Evolutionary conservation across 768 basidiomycete genomes (phyloP).

Genomic region (Panaeolus papilionaceus): DNA sequence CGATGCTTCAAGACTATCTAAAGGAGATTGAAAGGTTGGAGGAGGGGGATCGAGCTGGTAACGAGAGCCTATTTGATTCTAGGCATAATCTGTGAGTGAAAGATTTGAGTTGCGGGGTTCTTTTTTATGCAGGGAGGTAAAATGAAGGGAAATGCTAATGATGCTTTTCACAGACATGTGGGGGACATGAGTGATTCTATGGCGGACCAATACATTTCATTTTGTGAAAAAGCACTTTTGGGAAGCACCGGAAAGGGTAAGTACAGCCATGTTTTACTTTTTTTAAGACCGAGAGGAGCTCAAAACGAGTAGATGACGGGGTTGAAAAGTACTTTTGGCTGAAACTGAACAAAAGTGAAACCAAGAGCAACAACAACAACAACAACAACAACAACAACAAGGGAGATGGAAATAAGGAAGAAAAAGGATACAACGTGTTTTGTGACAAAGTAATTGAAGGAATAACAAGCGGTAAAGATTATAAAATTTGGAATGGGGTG

Average conservation of each 20-base stretch:
- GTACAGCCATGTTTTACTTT: conserved; percentile 8
- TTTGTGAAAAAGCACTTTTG: conserved; percentile 64
- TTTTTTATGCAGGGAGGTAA: conserved; percentile 15
- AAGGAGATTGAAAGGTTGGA: conserved; percentile 43
- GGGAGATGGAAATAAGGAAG: conserved; percentile 16
- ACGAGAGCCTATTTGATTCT: conserved; percentile 48
- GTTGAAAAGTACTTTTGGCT: conserved; percentile 23
- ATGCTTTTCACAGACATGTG: conserved; percentile 49
- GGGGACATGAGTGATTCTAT: conserved; percentile 55
- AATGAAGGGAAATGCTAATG: conserved; percentile 19
- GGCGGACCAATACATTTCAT: conserved; percentile 70
- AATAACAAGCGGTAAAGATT: conserved; percentile 61
- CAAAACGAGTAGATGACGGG: conserved; percentile 21
- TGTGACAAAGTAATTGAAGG: conserved; percentile 19
- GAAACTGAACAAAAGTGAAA: conserved; percentile 1
- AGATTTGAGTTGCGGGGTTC: conserved; percentile 6
- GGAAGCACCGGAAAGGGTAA: conserved; percentile 24
- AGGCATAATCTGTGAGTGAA: conserved; percentile 51
- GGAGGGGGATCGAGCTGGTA: conserved; percentile 35
- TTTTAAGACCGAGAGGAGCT: conserved; percentile 17
- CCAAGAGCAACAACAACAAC: neutral
- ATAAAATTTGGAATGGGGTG: conserved; percentile 68
- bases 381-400: conserved; percentile 4
- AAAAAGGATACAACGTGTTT: conserved; percentile 17
- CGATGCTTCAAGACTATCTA: conserved; percentile 56